phyloP scores from a whole-genome alignment of 148 eudicot species.

The Rheum nobile region DNA sequence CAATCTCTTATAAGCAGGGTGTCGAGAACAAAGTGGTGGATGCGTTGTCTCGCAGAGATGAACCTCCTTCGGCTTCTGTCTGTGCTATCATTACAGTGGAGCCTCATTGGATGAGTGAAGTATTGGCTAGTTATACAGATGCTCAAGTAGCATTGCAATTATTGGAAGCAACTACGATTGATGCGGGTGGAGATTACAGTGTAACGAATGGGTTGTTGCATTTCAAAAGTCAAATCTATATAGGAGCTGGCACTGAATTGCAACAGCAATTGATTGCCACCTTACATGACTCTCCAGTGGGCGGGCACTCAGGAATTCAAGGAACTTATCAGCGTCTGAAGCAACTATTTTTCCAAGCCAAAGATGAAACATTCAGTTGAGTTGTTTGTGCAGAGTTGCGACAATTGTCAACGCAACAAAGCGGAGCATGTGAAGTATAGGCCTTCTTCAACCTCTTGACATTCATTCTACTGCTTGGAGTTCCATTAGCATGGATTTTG shows the following conservation, averaged over 20 bases:
- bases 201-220: not conserved
- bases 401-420: not conserved
- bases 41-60: slow-evolving; percentile 1
- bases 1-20: not conserved
- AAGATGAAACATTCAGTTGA: not conserved
- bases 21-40: not conserved
- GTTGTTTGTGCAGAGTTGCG: not conserved
- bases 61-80: not conserved
- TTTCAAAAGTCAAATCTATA: not conserved
- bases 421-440: not conserved
- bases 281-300: too few relatives aligned
- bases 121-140: not conserved
- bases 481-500: not conserved
- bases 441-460: not conserved
- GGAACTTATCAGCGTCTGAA: not conserved
- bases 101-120: not conserved
- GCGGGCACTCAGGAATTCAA: too few relatives aligned
- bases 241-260: too few relatives aligned
- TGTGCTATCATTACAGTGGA: not conserved
- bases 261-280: too few relatives aligned
- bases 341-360: not conserved
- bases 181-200: not conserved
- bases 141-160: not conserved
- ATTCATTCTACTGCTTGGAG: not conserved
- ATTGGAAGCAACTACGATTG: not conserved